These are phyloP conservation scores for Debaryomyces udenii DNA, from an alignment of 1,139 yeast genomes.

Conservation along the genomic window DNA sequence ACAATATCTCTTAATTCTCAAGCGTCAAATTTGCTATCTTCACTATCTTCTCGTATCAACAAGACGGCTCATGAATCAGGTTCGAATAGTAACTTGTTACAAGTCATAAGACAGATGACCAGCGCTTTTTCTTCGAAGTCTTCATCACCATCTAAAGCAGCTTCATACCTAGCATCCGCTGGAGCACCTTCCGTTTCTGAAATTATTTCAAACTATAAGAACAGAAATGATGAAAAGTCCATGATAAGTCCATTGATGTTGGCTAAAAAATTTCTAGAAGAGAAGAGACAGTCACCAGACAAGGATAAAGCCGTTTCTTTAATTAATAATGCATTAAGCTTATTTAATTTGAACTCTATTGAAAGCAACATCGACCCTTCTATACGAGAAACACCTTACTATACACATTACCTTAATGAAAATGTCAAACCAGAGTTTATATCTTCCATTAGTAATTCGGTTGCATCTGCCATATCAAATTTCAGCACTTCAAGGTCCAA, in stretches of 20 bases:
- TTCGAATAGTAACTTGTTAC: constrained; percentile 34
- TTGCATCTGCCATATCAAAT: constrained; percentile 34
- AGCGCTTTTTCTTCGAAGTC: constrained; percentile 32
- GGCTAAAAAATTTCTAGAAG: constrained; percentile 41
- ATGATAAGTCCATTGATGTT: constrained; percentile 40
- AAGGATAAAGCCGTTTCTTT: constrained; percentile 25
- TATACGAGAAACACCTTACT: background rate
- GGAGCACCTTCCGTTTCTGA: constrained; percentile 24
- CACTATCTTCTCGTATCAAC: constrained; percentile 25
- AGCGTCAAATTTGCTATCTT: constrained; percentile 32
- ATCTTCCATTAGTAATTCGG: constrained; percentile 32
- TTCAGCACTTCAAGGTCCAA: constrained; percentile 25
- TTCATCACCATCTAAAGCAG: constrained; percentile 16
- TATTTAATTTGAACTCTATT: constrained; percentile 18
- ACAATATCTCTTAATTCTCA: constrained; percentile 29
- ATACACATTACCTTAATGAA: background rate
- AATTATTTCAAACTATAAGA: constrained; percentile 29
- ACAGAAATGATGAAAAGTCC: constrained; percentile 24
- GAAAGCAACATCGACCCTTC: constrained; percentile 8
- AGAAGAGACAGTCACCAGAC: constrained; percentile 15
- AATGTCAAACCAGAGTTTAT: constrained; percentile 23
- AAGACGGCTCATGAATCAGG: constrained; percentile 16
- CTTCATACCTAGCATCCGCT: constrained; percentile 18
- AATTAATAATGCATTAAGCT: constrained; percentile 30
- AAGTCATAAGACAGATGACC: constrained; percentile 44